phyloP scores from a whole-genome alignment of 2,329 filamentous ascomycete genomes.

The Epichloe uncinata region DNA sequence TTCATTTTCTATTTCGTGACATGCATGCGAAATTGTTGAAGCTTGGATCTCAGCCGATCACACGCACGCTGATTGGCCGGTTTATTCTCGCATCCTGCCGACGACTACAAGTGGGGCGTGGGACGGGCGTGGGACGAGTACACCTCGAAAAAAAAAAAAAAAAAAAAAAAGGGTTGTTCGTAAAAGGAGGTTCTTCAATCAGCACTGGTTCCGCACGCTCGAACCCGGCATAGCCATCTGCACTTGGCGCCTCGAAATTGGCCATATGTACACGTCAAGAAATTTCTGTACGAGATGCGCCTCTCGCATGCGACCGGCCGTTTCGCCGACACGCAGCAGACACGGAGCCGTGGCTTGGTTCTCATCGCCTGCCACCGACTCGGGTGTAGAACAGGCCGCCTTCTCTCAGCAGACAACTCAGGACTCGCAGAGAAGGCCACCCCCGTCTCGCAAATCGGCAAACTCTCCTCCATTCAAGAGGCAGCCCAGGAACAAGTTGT shows the following conservation, averaged over 20 bases:
- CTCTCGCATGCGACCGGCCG: constrained; percentile 13
- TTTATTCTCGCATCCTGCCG: no score
- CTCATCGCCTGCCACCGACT: constrained; percentile 11
- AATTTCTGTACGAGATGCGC: constrained; percentile 23
- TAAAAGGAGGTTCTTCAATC: not conserved
- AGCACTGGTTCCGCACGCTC: not conserved
- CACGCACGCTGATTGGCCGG: not conserved
- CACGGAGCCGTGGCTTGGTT: constrained; percentile 9
- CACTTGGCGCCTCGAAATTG: not conserved
- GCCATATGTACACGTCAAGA: constrained; percentile 22
- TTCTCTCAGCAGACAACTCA: not conserved
- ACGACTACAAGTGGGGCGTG: not conserved
- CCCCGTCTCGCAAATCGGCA: not conserved
- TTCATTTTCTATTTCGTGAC: no score
- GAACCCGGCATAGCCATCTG: not conserved
- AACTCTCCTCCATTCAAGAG: constrained; percentile 1
- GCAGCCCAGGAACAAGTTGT: not conserved
- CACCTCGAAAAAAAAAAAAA: not conserved
- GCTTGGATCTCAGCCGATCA: not conserved
- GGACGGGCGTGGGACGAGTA: no score
- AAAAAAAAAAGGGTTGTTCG: not conserved
- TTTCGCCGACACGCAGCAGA: not conserved
- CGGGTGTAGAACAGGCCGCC: not conserved
- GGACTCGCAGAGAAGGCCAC: not conserved
- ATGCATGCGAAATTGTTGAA: no score